These are phyloP conservation scores for Marvania coccoides DNA, from an alignment of 139 green algal genomes.

Conservation along the genomic window DNA sequence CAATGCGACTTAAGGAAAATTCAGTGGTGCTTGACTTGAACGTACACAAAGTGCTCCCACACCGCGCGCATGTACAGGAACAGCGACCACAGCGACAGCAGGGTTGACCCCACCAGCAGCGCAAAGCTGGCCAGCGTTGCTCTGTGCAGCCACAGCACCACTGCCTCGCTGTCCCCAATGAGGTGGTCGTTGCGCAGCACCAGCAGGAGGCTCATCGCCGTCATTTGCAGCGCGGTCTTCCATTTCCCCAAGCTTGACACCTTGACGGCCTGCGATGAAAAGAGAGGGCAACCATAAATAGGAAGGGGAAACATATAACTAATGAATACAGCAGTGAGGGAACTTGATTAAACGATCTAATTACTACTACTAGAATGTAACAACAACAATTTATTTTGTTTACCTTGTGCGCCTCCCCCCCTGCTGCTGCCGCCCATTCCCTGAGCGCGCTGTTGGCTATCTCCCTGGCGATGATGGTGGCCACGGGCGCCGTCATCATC, in stretches of 20 bases:
- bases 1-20: no score
- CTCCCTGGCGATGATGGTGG: slow-evolving; percentile 79
- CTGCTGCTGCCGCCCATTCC: slow-evolving; percentile 82
- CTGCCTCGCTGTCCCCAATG: background rate
- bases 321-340: no score
- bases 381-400: no score
- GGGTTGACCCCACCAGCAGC: slow-evolving; percentile 41
- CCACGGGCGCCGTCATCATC: slow-evolving; percentile 26
- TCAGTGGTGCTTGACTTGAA: no score
- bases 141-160: background rate
- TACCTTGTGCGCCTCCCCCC: slow-evolving; percentile 54
- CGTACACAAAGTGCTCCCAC: slow-evolving; percentile 39
- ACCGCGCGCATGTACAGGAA: slow-evolving; percentile 63
- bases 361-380: no score
- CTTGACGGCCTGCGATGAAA: slow-evolving; percentile 32
- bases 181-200: slow-evolving; percentile 39
- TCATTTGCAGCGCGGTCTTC: slow-evolving; percentile 57
- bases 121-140: slow-evolving; percentile 11
- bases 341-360: no score
- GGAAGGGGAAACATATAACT: no score
- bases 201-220: slow-evolving; percentile 59
- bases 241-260: slow-evolving; percentile 56
- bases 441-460: slow-evolving; percentile 88
- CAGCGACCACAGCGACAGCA: slow-evolving; percentile 51
- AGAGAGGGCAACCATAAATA: no score